phyloP scores from a whole-genome alignment of 768 basidiomycete species.

The Mycena polygramma region DNA sequence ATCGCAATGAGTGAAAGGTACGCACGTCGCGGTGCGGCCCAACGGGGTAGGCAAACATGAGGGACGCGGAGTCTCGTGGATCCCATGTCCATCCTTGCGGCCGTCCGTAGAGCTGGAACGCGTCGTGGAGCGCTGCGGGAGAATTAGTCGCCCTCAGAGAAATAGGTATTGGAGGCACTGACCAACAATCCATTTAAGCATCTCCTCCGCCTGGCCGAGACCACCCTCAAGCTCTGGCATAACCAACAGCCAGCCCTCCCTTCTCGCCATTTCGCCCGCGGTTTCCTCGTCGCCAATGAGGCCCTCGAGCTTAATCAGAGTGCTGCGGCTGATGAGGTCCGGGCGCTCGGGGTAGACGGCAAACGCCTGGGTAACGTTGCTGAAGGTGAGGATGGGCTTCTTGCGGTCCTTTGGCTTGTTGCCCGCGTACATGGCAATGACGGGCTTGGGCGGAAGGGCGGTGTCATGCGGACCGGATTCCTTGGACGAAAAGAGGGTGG shows the following conservation, averaged over 20 bases:
- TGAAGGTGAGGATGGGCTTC: slow-evolving; percentile 77
- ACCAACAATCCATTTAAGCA: slow-evolving; percentile 93
- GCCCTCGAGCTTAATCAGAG: slow-evolving; percentile 94
- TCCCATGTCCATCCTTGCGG: slow-evolving; percentile 92
- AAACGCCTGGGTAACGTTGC: slow-evolving; percentile 84
- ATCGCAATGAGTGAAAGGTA: slow-evolving; percentile 33
- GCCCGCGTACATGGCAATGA: slow-evolving; percentile 71
- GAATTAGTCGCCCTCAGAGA: slow-evolving; percentile 17
- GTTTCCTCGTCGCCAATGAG: slow-evolving; percentile 82
- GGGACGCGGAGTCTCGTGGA: slow-evolving; percentile 80
- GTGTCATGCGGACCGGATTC: slow-evolving; percentile 44
- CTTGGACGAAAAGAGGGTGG: slow-evolving; percentile 73
- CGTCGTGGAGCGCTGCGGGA: slow-evolving; percentile 80
- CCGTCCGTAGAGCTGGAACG: slow-evolving; percentile 90
- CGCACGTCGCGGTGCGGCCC: slow-evolving; percentile 87
- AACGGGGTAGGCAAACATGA: slow-evolving; percentile 96
- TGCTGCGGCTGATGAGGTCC: slow-evolving; percentile 89
- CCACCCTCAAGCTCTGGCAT: slow-evolving; percentile 89
- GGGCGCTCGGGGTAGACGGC: slow-evolving; percentile 97
- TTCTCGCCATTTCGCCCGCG: slow-evolving; percentile 70
- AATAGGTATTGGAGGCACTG: background rate
- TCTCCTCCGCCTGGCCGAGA: slow-evolving; percentile 77
- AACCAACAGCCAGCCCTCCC: slow-evolving; percentile 89
- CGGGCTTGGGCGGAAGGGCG: slow-evolving; percentile 48
- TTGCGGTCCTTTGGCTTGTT: slow-evolving; percentile 82